Percentiles rank a stretch among this genome's conserved stretches.
phyloP scores from a whole-genome alignment of 169 alveolate genomes.

The Cyclospora cayetanensis region DNA sequence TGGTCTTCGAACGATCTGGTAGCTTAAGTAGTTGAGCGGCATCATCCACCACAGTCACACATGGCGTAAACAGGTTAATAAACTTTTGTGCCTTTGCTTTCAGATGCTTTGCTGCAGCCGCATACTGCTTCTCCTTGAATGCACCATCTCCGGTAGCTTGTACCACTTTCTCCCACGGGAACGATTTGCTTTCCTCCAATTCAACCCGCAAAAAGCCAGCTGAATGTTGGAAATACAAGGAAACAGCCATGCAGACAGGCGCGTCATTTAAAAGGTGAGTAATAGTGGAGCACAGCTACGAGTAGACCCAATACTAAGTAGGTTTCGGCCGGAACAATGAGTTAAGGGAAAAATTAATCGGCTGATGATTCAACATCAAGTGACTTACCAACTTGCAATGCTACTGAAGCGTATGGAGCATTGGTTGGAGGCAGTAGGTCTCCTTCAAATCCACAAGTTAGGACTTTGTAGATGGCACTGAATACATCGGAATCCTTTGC shows the following conservation, averaged over 20 bases:
- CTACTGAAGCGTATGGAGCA: constrained; percentile 35
- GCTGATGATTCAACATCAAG: too few relatives aligned
- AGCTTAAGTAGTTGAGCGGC: constrained; percentile 21
- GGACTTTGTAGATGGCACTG: background rate
- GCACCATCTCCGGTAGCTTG: constrained; percentile 49
- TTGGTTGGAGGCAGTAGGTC: constrained; percentile 41
- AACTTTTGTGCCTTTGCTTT: background rate
- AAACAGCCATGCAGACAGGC: background rate
- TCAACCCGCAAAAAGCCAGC: constrained; percentile 49
- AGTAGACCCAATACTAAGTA: background rate
- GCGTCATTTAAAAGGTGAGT: background rate
- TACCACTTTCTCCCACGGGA: constrained; percentile 44
- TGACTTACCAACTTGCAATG: constrained; percentile 54
- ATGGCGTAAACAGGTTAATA: background rate
- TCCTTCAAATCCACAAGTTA: constrained; percentile 24
- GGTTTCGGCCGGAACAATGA: background rate
- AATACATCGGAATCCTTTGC: constrained; percentile 51
- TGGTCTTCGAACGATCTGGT: background rate
- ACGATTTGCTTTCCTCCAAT: constrained; percentile 33
- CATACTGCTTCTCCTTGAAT: background rate
- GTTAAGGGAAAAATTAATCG: background rate
- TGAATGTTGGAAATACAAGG: background rate
- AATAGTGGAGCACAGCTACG: background rate
- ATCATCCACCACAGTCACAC: constrained; percentile 4
- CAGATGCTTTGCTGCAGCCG: background rate